Conservation (phyloP, 2,329 filamentous ascomycete genomes). For the Leptographium wingfieldii region DNA sequence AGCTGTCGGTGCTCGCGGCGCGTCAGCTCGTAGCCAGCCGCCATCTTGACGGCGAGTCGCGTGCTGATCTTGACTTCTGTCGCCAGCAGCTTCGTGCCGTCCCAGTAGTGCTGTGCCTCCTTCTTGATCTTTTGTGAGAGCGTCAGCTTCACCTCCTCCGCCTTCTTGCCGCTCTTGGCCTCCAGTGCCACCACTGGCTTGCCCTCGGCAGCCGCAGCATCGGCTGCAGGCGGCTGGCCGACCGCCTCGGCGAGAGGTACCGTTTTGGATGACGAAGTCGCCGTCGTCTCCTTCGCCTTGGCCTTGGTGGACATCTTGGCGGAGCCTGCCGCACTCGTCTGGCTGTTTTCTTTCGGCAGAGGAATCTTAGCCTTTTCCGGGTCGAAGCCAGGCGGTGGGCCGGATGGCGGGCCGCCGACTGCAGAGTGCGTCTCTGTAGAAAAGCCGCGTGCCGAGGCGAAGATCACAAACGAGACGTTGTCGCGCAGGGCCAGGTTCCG, state of each 20-base stretch:
- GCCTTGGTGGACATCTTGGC: slow-evolving; percentile 21
- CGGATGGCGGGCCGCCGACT: slow-evolving; percentile 33
- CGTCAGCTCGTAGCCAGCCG: slow-evolving; percentile 90
- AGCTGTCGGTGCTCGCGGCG: slow-evolving; percentile 88
- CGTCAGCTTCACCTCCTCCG: slow-evolving; percentile 68
- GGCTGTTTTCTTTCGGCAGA: slow-evolving; percentile 42
- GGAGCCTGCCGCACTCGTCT: slow-evolving; percentile 5
- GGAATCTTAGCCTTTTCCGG: slow-evolving; percentile 82
- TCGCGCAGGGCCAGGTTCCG: slow-evolving; percentile 31
- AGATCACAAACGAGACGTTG: slow-evolving; percentile 38
- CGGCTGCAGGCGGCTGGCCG: slow-evolving; percentile 15
- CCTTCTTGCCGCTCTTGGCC: slow-evolving; percentile 47
- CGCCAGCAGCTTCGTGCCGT: slow-evolving; percentile 88
- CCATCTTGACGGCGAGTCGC: slow-evolving; percentile 89
- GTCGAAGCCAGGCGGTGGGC: slow-evolving; percentile 82
- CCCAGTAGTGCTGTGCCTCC: slow-evolving; percentile 91
- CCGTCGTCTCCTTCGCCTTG: slow-evolving; percentile 14
- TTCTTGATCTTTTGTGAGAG: slow-evolving; percentile 90
- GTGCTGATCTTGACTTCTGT: slow-evolving; percentile 90
- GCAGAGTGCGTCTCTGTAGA: slow-evolving; percentile 47
- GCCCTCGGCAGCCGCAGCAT: slow-evolving; percentile 6
- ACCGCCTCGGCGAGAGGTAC: slow-evolving; percentile 3
- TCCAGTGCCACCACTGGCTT: slow-evolving; percentile 34
- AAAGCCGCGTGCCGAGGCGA: slow-evolving; percentile 43
- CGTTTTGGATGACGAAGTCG: neutral